Base-by-base conservation (phyloP, 192 early-diverging fungal genomes). In the Coemansia sp. region DNA sequence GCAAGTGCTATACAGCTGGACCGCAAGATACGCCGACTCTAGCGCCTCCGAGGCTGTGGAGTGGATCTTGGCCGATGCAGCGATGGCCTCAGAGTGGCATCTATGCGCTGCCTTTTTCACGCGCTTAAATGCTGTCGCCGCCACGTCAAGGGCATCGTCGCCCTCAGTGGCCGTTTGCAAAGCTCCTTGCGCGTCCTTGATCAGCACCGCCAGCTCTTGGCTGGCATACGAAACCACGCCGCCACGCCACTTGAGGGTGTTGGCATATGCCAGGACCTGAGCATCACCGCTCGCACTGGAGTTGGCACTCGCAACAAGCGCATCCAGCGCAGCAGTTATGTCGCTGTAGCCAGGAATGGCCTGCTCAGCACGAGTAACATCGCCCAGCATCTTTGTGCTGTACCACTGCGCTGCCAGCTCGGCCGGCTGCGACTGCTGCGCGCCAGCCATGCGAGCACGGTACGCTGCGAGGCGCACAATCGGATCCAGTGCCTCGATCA, bases 401-500 rank as follows among this genome's bases (percentile, higher is more conserved):
- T 76, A 69, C 79, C 79, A 81, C 66, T 72, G 70, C 63, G 49
- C 40, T 4, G 81, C 62, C n/a, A 83, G n/a, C 20, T 64, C 77
- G 10, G 66, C 60, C 13, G 73, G 69, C 70, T 29, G 66, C 5
- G 63, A 36, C 43, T 79, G 73, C 64, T 76, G 76, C 34, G 76
- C 81, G 24, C 70, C 73, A 31, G 44, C 10, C 55, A 83, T 55
- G 39, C 81, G 77, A 13, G 46, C 66, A 65, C 69, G 81, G 66
- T 83, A 79, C 15, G 81, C 81, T n/a, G 81, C 61, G 3, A 83
- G 70, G 10, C 77, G 70, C 31, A 83, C 69, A 39, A 83, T 69
- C 18, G 76, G 77, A 66, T 83, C 81, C 13, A 75, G 67, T 18
- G 65, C 40, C 64, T 74, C 81, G 10, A 62, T 22, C 68, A 76